These are phyloP conservation scores for Xylogone sp. DNA, from an alignment of 2,329 filamentous ascomycete genomes.

Conservation along the genomic window DNA sequence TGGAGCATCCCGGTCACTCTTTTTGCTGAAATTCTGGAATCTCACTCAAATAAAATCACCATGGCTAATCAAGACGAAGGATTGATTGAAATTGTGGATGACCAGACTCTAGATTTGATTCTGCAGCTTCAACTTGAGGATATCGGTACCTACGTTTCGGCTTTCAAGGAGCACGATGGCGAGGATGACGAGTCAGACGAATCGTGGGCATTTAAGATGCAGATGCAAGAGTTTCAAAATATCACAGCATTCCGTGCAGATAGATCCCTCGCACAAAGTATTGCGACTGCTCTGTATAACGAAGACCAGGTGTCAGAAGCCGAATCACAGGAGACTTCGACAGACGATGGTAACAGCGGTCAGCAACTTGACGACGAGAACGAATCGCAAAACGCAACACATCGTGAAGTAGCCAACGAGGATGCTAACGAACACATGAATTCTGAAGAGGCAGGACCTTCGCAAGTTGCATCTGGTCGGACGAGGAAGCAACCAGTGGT, in stretches of 20 bases:
- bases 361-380: not conserved
- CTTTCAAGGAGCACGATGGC: constrained; percentile 1
- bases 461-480: no score
- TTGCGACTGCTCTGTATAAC: constrained; percentile 2
- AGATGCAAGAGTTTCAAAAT: constrained; percentile 4
- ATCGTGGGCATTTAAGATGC: constrained; percentile 2
- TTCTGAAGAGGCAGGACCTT: constrained; percentile 2
- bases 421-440: constrained; percentile 11
- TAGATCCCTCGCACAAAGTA: constrained; percentile 4
- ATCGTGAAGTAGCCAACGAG: not conserved
- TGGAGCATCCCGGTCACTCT: no score
- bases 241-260: constrained; percentile 1
- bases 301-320: constrained; percentile 1
- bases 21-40: no score
- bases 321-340: constrained; percentile 2
- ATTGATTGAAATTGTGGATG: constrained; percentile 2
- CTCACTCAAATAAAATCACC: no score
- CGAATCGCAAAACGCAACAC: not conserved
- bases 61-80: not conserved
- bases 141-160: not conserved
- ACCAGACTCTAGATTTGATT: constrained; percentile 3
- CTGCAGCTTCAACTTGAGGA: constrained; percentile 5
- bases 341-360: constrained; percentile 1
- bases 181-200: constrained; percentile 3
- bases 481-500: no score